A percentile compares a stretch with the other conserved stretches of the same genome.
Conservation (phyloP, 345 rosid genomes). For the Raphanus sativus region DNA sequence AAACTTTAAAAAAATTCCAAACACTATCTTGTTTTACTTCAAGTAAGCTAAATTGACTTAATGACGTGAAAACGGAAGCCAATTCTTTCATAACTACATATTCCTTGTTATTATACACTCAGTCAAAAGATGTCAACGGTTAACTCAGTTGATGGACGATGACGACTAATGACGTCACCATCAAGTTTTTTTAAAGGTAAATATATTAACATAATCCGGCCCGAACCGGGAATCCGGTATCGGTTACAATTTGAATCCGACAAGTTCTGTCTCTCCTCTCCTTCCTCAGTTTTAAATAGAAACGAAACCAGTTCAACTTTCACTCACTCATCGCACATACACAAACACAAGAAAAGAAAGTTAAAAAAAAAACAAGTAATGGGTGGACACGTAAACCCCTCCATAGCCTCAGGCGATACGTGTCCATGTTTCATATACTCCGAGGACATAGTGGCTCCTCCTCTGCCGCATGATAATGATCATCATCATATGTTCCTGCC, state of each 20-base stretch:
- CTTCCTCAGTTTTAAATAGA: conserved; percentile 37
- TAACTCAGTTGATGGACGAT: background rate
- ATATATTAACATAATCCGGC: no score
- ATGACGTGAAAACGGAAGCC: conserved; percentile 33
- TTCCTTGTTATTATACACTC: background rate
- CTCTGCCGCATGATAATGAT: conserved; percentile 29
- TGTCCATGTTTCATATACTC: conserved; percentile 33
- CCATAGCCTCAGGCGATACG: conserved; percentile 21
- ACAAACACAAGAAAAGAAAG: background rate
- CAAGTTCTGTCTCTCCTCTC: background rate
- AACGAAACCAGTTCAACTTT: conserved; percentile 32
- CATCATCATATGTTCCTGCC: conserved; percentile 40
- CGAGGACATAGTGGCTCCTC: conserved; percentile 26
- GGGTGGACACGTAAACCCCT: conserved; percentile 44
- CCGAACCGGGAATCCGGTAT: no score
- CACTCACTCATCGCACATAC: conserved; percentile 9
- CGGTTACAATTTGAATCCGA: no score
- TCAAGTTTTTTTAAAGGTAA: background rate
- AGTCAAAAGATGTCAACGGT: conserved; percentile 49
- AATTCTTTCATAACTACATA: conserved; percentile 8
- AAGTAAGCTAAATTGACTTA: background rate
- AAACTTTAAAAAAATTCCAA: no score
- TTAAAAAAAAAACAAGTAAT: conserved; percentile 23
- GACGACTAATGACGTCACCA: conserved; percentile 46
- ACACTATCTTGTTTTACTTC: no score